A percentile compares a stretch with the other conserved stretches of the same genome.
Conservation (phyloP, 345 rosid species). For the Raphanus raphanistrum region DNA sequence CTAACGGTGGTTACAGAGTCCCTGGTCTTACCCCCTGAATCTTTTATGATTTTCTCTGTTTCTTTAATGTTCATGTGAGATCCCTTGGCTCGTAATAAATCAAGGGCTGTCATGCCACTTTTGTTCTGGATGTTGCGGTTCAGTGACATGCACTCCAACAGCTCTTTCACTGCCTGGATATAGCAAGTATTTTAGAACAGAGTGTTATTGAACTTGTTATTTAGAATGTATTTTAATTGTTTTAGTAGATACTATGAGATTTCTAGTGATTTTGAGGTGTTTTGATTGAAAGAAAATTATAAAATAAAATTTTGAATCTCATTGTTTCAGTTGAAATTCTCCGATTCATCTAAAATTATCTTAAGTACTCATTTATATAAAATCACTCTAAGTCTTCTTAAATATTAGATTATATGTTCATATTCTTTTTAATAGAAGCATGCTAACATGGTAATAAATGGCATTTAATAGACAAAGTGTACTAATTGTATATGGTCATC, state of each 20-base stretch:
- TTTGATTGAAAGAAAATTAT: background rate
- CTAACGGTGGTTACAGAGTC: background rate
- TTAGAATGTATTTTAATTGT: background rate
- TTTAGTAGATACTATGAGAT: background rate
- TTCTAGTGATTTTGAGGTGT: background rate
- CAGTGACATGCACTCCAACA: constrained; percentile 18
- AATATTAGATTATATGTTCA: background rate
- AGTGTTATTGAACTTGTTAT: background rate
- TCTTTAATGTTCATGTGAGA: background rate
- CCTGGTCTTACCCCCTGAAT: background rate
- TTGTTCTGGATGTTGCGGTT: constrained; percentile 24
- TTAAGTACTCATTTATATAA: background rate
- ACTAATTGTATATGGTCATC: background rate
- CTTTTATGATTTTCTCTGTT: background rate
- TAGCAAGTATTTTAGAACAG: background rate
- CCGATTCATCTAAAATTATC: background rate
- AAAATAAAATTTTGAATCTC: background rate
- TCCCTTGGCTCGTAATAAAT: constrained; percentile 1
- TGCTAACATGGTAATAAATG: background rate
- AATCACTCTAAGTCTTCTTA: background rate
- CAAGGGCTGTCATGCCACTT: constrained; percentile 9
- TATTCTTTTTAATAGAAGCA: background rate
- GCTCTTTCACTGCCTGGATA: constrained; percentile 22
- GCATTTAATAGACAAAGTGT: background rate
- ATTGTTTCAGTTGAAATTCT: background rate